These are phyloP conservation scores for Striga hermonthica DNA, from an alignment of 305 asterid genomes.

Conservation along the genomic window DNA sequence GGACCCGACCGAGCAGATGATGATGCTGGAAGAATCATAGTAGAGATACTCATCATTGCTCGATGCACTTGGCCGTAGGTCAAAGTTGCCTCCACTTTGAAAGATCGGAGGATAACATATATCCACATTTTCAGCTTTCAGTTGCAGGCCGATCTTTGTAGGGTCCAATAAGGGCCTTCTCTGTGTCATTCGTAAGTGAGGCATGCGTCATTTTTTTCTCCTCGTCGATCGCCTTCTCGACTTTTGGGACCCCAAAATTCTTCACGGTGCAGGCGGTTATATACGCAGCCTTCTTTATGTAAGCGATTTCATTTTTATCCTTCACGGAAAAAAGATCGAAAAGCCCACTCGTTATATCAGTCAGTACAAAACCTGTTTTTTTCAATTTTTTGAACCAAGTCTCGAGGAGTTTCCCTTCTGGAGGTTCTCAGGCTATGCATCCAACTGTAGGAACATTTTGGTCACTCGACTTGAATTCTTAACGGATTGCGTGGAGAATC, in stretches of 20 bases:
- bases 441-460: slow-evolving; percentile 41
- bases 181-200: slow-evolving; percentile 62
- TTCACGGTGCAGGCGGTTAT: slow-evolving; percentile 63
- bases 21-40: slow-evolving; percentile 60
- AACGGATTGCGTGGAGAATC: slow-evolving; percentile 40
- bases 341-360: slow-evolving; percentile 61
- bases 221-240: slow-evolving; percentile 62
- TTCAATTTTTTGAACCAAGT: slow-evolving; percentile 56
- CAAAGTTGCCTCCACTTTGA: slow-evolving; percentile 75
- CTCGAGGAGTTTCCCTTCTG: slow-evolving; percentile 61
- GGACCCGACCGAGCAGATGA: slow-evolving; percentile 72
- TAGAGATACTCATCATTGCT: slow-evolving; percentile 58
- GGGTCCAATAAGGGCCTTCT: slow-evolving; percentile 69
- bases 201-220: slow-evolving; percentile 66
- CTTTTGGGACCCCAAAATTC: slow-evolving; percentile 63
- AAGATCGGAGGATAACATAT: slow-evolving; percentile 79
- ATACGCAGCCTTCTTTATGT: slow-evolving; percentile 69
- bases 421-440: slow-evolving; percentile 55
- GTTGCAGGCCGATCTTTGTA: slow-evolving; percentile 51
- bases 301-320: slow-evolving; percentile 49
- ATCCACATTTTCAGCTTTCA: slow-evolving; percentile 72
- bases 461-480: slow-evolving; percentile 34
- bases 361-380: slow-evolving; percentile 42
- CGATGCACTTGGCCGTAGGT: slow-evolving; percentile 68
- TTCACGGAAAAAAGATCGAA: slow-evolving; percentile 64